A percentile compares a stretch with the other conserved stretches of the same genome.
phyloP scores from a whole-genome alignment of 768 basidiomycete genomes.

The Collybiopsis confluens region DNA sequence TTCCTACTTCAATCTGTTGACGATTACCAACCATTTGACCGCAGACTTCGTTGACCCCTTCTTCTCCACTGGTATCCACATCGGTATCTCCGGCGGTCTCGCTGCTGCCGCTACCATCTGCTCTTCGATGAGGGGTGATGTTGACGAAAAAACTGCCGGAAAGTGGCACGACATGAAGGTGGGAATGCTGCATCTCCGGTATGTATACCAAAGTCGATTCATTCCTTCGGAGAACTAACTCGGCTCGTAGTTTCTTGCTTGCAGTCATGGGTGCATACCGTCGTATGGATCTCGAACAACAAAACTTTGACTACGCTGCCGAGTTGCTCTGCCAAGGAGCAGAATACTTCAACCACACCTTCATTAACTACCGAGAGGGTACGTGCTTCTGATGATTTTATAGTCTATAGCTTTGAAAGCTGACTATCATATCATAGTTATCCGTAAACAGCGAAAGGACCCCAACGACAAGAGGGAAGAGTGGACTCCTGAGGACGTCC shows the following conservation, averaged over 20 bases:
- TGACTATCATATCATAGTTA: not conserved
- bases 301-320: slow-evolving; percentile 3
- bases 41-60: slow-evolving; percentile 42
- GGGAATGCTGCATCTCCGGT: slow-evolving; percentile 4
- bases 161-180: slow-evolving; percentile 7
- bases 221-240: not conserved
- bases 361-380: slow-evolving; percentile 2
- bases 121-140: slow-evolving; percentile 28
- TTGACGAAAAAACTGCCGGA: slow-evolving; percentile 25
- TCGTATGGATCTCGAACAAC: slow-evolving; percentile 4
- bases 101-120: slow-evolving; percentile 34
- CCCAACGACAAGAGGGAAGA: not conserved
- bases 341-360: slow-evolving; percentile 2
- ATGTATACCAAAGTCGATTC: not conserved
- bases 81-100: slow-evolving; percentile 34
- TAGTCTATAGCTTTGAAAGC: not conserved
- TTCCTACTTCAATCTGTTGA: not conserved
- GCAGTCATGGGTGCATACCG: slow-evolving; percentile 5
- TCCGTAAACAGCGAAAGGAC: not conserved
- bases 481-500: slow-evolving; percentile 1
- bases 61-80: slow-evolving; percentile 42
- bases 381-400: not conserved
- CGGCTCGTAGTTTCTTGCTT: slow-evolving; percentile 2
- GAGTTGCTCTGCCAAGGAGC: slow-evolving; percentile 3
- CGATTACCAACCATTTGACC: no score